Evolutionary conservation across 257 asterid species (phyloP), one percentile per base, ranked within the genome.

Genomic region (Mentha longifolia): DNA sequence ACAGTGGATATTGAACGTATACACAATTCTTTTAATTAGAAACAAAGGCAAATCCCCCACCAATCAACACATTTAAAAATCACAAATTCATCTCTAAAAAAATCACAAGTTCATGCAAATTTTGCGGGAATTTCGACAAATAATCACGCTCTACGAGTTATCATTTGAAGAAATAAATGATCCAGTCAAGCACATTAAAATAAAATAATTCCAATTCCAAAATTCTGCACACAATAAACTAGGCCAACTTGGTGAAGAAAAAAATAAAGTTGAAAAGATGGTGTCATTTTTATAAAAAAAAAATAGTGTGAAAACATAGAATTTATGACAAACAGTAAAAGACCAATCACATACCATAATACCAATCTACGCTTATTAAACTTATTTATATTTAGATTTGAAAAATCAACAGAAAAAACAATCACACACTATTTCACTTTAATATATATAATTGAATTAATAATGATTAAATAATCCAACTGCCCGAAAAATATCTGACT

Each of bases 401-500:
- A 68, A 67, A 52, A 67, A 50, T 61, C 74, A n/a, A 57, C 13
- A 1, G 10, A 20, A 59, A 52, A 39, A 72, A 33, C 9, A 16
- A 37, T 43, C 35, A 47, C 4, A 37, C 14, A 41, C 3, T 56
- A 65, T 14, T 52, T 52, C 12, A 54, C 7, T 46, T 20, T 11
- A 4, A n/a, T n/a, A 11, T 22, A 22, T 20, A 59, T 35, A 35
- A 35, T 5, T 35, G 6, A 35, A 57, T 39, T 9, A 64, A 1
- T 43, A 84, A 33, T 42, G 47, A 47, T 41, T 42, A 13, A 35
- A 49, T 77, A 85, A 82, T 82, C 76, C 9, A 82, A 65, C 84
- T 85, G 83, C 92, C 92, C 92, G 86, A 20, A 52, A 79, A 83
- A 81, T 85, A 89, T 87, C 91, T 85, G 78, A 78, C 81, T 58